phyloP scores from a whole-genome alignment of 495 filamentous ascomycete genomes.

The Penicillium simplicissimum region DNA sequence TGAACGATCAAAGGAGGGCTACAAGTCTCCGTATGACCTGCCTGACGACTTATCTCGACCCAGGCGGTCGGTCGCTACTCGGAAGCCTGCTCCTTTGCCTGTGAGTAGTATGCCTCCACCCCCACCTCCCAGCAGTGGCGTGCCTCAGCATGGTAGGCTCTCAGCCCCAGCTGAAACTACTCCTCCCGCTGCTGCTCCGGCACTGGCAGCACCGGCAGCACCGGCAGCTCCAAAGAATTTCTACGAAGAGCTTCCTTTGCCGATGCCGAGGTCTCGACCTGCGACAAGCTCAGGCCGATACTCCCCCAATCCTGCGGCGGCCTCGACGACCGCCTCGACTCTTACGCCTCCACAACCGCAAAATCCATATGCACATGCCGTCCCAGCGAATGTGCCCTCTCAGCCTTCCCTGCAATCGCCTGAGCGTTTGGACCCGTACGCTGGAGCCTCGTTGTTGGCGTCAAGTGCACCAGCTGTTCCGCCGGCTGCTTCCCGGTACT shows the following conservation, averaged over 20 bases:
- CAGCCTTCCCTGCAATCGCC: slow-evolving; percentile 50
- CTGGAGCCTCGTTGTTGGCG: slow-evolving; percentile 32
- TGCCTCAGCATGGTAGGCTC: slow-evolving; percentile 37
- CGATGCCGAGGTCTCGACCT: slow-evolving; percentile 52
- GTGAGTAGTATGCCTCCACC: slow-evolving; percentile 39
- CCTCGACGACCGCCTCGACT: slow-evolving; percentile 6
- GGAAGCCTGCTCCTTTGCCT: slow-evolving; percentile 31
- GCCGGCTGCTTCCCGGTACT: slow-evolving; percentile 41
- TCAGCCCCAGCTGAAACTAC: slow-evolving; percentile 35
- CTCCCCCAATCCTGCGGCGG: slow-evolving; percentile 44
- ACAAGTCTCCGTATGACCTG: slow-evolving; percentile 90
- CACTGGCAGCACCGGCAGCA: slow-evolving; percentile 24
- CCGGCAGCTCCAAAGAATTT: slow-evolving; percentile 56
- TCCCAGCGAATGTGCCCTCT: slow-evolving; percentile 8
- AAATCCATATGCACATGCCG: slow-evolving; percentile 24
- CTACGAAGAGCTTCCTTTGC: slow-evolving; percentile 87
- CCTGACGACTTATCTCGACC: slow-evolving; percentile 82
- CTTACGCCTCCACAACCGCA: slow-evolving; percentile 16
- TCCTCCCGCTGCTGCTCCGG: slow-evolving; percentile 30
- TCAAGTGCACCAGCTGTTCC: slow-evolving; percentile 42
- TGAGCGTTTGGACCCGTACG: slow-evolving; percentile 66
- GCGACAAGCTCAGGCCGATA: slow-evolving; percentile 50
- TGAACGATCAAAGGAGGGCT: slow-evolving; percentile 85
- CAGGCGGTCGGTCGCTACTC: slow-evolving; percentile 53
- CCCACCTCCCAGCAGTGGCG: slow-evolving; percentile 61